Percentiles rank a stretch among this genome's conserved stretches.
Evolutionary conservation across 2,329 filamentous ascomycete genomes (phyloP).

Genomic region (Aspergillus luchuensis): DNA sequence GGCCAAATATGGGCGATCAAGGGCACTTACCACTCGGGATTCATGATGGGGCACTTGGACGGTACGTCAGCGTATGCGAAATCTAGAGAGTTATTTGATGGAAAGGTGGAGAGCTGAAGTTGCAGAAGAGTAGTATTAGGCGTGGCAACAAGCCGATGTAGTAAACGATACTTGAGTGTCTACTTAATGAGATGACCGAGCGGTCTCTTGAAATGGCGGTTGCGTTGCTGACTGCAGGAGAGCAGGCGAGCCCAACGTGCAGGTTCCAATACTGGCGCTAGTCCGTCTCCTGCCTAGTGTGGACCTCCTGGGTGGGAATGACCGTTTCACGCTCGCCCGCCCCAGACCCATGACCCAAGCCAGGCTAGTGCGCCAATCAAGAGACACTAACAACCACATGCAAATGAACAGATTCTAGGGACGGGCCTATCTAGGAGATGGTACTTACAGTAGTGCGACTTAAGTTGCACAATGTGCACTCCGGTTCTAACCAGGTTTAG

Average conservation of each 20-base stretch:
- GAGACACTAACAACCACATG: slow-evolving; percentile 5
- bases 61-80: slow-evolving; percentile 11
- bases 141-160: slow-evolving; percentile 16
- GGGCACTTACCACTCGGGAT: slow-evolving; percentile 51
- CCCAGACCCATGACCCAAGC: slow-evolving; percentile 16
- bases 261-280: slow-evolving; percentile 17
- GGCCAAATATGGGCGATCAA: slow-evolving; percentile 12
- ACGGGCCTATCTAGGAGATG: background rate
- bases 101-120: slow-evolving; percentile 1
- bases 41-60: slow-evolving; percentile 43
- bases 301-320: slow-evolving; percentile 9
- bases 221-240: slow-evolving; percentile 33
- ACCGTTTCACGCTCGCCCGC: slow-evolving; percentile 27
- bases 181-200: slow-evolving; percentile 24
- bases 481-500: too few species aligned
- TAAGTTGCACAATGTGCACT: too few species aligned
- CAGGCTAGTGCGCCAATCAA: slow-evolving; percentile 21
- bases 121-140: background rate
- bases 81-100: background rate
- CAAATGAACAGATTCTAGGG: background rate
- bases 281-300: slow-evolving; percentile 3
- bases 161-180: slow-evolving; percentile 23
- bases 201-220: slow-evolving; percentile 29
- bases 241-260: slow-evolving; percentile 33
- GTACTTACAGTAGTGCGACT: background rate